Evolutionary conservation across 2,329 filamentous ascomycete species (phyloP).

Genomic region (Diplocarpon mali): DNA sequence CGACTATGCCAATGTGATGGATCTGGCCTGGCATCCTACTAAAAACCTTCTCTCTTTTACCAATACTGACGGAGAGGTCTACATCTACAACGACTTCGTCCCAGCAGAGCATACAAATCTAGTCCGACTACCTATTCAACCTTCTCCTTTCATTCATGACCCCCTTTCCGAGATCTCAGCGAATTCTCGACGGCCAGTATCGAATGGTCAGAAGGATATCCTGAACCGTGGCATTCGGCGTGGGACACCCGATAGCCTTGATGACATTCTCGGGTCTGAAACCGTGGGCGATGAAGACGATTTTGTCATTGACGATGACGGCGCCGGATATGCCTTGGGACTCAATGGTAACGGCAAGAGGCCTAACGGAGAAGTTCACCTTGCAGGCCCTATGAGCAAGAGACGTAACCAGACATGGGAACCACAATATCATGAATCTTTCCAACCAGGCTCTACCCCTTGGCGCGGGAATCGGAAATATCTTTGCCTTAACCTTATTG

Average conservation of each 20-base stretch:
- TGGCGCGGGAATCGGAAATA: constrained; percentile 94
- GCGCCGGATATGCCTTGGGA: constrained; percentile 71
- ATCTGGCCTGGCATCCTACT: constrained; percentile 81
- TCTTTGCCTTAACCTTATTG: constrained; percentile 83
- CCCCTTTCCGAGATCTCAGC: constrained; percentile 58
- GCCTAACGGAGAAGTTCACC: constrained; percentile 35
- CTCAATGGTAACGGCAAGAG: constrained; percentile 53
- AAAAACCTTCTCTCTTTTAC: constrained; percentile 87
- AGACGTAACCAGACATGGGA: constrained; percentile 24
- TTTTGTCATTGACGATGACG: constrained; percentile 92
- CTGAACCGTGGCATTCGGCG: constrained; percentile 41
- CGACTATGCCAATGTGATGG: constrained; percentile 74
- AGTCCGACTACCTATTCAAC: constrained; percentile 50
- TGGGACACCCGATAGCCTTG: constrained; percentile 65
- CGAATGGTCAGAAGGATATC: constrained; percentile 43
- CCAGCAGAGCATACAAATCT: constrained; percentile 45
- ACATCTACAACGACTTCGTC: constrained; percentile 69
- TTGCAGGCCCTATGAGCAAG: constrained; percentile 32
- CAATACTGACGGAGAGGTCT: constrained; percentile 84
- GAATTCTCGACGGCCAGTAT: constrained; percentile 45
- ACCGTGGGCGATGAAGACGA: constrained; percentile 47
- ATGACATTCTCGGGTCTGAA: constrained; percentile 63
- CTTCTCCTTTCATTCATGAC: constrained; percentile 79
- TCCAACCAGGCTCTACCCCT: constrained; percentile 89
- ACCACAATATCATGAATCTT: constrained; percentile 67